Conservation (phyloP, 2,329 filamentous ascomycete species). For the Domatiomyces globalis region DNA sequence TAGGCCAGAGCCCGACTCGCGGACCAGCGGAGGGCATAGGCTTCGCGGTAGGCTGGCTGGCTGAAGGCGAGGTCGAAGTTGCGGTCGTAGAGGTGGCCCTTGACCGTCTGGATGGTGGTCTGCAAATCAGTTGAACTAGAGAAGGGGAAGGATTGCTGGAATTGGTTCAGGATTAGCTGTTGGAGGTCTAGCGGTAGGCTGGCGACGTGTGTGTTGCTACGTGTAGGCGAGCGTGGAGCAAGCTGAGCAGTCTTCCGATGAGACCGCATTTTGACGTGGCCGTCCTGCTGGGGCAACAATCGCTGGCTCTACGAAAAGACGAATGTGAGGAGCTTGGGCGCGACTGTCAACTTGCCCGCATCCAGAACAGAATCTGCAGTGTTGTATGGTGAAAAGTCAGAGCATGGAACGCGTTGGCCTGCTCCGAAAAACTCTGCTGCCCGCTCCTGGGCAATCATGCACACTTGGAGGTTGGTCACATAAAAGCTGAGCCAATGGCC, state of each 20-base stretch:
- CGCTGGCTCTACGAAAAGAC: too few species aligned
- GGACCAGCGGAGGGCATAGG: slow-evolving; percentile 85
- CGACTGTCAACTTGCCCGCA: too few species aligned
- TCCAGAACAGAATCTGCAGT: background rate
- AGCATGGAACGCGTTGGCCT: background rate
- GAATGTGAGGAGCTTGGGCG: too few species aligned
- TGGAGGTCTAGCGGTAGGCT: slow-evolving; percentile 41
- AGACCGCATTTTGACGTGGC: background rate
- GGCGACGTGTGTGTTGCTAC: background rate
- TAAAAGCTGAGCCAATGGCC: background rate
- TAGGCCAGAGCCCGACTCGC: slow-evolving; percentile 75
- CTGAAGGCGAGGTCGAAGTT: slow-evolving; percentile 75
- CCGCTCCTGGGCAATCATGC: background rate
- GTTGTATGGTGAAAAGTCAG: background rate
- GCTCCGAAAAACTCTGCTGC: background rate
- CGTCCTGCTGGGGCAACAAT: background rate
- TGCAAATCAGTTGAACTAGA: slow-evolving; percentile 35
- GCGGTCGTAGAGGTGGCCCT: slow-evolving; percentile 69
- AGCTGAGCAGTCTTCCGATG: background rate
- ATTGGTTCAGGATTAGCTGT: slow-evolving; percentile 60
- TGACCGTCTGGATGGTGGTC: slow-evolving; percentile 61
- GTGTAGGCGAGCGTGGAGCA: background rate
- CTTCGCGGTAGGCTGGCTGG: slow-evolving; percentile 53
- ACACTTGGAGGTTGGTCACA: background rate
- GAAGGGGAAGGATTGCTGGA: slow-evolving; percentile 48